Evolutionary conservation across 108 stramenopile species (phyloP), one percentile per base, ranked within the genome.

Genomic region (Skeletonema marinoi): DNA sequence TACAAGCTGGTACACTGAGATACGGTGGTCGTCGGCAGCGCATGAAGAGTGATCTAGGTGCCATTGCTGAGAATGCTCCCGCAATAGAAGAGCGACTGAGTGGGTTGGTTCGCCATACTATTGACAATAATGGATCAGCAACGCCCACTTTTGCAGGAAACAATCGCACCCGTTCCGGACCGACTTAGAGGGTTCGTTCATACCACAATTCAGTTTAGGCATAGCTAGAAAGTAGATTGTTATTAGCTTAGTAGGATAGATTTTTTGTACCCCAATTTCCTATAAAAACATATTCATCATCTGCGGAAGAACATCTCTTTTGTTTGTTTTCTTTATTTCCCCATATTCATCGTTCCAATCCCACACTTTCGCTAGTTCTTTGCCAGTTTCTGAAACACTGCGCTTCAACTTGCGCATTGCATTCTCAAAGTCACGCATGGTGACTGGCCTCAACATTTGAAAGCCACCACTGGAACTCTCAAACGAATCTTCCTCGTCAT

Each of bases 331-430:
- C 82, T 96, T 97, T 30, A 98, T 90, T 75, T 99, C 98, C 33
- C 98, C 98, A 66, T 97, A 99, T 73, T 98, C 91, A 63, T 97
- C 96, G 76, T 99, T 99, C 98, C 98, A 99, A 72, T 98, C 96
- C 88, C 90, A 92, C 2, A 99, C 96, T 73, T 93, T 84, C 2
- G 90, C 81, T 56, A 98, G 63, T 74, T 99, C 98, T 17, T 90
- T 83, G 2, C 98, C 97, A 70, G 89, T 96, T 83, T 98, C 98
- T 7, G 95, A 94, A 42, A 99, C 98, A 71, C 94, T 96, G 4
- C 96, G 89, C 58, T 95, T 96, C 74, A 99, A 75, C 86, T 96
- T 96, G 67, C 73, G 79, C 86, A 98, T 80, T 16, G 97, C 96
- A 62, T 51, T 80, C 31, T 96, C 93, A 77, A 98, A 96, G 80